Evolutionary conservation across 2,329 filamentous ascomycete genomes (phyloP).

Genomic region (Verticillium zaregamsianum): DNA sequence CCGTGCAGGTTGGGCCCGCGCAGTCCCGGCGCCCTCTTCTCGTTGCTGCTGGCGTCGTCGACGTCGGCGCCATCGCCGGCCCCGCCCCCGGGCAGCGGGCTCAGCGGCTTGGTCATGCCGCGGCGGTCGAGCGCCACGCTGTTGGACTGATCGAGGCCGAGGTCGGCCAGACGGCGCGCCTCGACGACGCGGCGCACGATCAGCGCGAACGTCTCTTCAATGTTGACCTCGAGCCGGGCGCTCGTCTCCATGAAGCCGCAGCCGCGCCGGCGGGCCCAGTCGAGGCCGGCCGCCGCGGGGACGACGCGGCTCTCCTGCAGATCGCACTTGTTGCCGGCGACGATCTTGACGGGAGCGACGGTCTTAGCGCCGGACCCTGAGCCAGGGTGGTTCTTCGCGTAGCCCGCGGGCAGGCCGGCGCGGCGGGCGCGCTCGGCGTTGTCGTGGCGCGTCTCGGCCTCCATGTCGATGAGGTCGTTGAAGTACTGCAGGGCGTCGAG

Average conservation of each 20-base stretch:
- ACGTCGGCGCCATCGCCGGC: constrained; percentile 13
- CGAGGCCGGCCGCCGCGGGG: constrained; percentile 64
- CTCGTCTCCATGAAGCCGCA: constrained; percentile 92
- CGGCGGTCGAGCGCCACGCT: constrained; percentile 40
- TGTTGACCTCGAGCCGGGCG: constrained; percentile 78
- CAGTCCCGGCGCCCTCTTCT: constrained; percentile 43
- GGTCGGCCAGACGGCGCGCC: constrained; percentile 45
- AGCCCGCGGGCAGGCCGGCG: constrained; percentile 30
- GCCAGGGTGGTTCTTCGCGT: constrained; percentile 21
- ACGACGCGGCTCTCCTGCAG: constrained; percentile 66
- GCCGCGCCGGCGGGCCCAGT: constrained; percentile 68
- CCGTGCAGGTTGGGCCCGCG: constrained; percentile 38
- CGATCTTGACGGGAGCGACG: constrained; percentile 74
- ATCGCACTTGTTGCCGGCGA: constrained; percentile 85
- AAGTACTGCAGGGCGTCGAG: constrained; percentile 73
- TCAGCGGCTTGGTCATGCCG: constrained; percentile 55
- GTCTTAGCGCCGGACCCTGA: constrained; percentile 39
- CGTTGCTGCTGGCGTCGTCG: constrained; percentile 21
- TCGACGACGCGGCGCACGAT: constrained; percentile 60
- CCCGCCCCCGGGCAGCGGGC: constrained; percentile 40
- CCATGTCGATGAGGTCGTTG: constrained; percentile 79
- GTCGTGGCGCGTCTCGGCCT: constrained; percentile 65
- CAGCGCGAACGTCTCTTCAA: constrained; percentile 81
- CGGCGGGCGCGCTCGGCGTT: constrained; percentile 50
- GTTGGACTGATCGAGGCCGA: constrained; percentile 34